Evolutionary conservation across 352 stramenopile genomes (phyloP), one percentile per base, ranked within the genome.

Genomic region (Globisporangium irregulare): DNA sequence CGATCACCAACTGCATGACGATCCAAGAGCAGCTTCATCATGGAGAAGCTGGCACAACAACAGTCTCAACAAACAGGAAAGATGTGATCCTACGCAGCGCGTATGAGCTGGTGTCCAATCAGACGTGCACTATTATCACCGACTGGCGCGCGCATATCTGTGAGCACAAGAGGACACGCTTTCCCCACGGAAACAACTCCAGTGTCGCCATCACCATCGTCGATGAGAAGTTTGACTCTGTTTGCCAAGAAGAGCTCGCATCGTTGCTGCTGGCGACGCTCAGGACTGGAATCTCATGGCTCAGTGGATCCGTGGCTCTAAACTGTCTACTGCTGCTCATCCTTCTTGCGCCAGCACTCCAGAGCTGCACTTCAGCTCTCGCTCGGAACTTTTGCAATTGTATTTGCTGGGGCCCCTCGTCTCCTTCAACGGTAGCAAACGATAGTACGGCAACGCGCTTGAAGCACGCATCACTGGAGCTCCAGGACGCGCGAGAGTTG

Each of bases 211-310:
- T 59, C 43, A 38, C 20, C 2, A 53, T 55, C 15, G 34, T 20
- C 6, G 43, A 53, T 15, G 32, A 34, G 14, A 51, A 34, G 4
- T 55, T 75, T 29, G 68, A 78, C 53, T 70, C 66, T 2, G 48
- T 66, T 4, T 81, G 74, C 25, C 65, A 72, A 58, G 38, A 56
- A 18, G 72, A 81, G 15, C 62, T 78, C 36, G 51, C 50, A 8
- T 51, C 60, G 36, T 69, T 81, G 24, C 53, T 81, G 24, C 57
- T 41, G 9, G 41, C 60, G 18, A 77, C 69, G 24, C 59, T 73
- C 4, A 15, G 64, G 32, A 36, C 67, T 10, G 38, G 41, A 1
- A 34, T 73, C 9, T n/a, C 41, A 27, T 61, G 73, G 50, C 51
- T 81, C 22, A 55, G 48, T 8, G 70, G 63, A 48, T 62, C 73